Evolutionary conservation across 192 early-diverging fungal species (phyloP), one percentile per base, ranked within the genome.

Genomic region (Rhizophagus clarus): DNA sequence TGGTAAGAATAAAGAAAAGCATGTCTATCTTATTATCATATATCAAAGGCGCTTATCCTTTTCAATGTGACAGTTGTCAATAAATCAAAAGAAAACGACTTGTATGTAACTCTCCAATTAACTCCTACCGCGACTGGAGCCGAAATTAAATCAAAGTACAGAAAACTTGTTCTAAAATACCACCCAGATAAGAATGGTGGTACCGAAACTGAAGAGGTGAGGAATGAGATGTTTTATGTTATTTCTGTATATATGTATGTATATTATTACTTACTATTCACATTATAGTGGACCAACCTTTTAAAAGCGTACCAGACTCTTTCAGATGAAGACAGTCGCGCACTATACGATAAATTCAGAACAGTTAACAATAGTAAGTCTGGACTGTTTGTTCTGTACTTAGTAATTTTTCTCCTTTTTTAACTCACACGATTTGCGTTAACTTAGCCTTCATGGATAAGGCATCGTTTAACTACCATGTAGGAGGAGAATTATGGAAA

Each of bases 131-230:
- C 93, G 66, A 88, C 88, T 78, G 96, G 97, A 28, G 60, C 84
- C 69, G 95, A 97, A 62, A 87, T 99, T 81, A 99, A 97, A 85
- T 98, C 97, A 86, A 95, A 95, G 14, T 97, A 97, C 91, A 84
- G 94, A 63, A 97, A 98, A 84, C 88, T 97, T 34, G 97, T 96
- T 22, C 85, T 97, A 61, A 95, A 95, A 77, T 95, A 90, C 64
- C 90, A 91, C 72, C 94, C 94, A 22, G 94, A 95, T 84, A 95
- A 94, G 86, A 81, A 81, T 83, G 9, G 31, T 14, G 62, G 88
- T 37, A 8, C 20, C 14, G 14, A 70, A 70, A 34, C 20, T 9
- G 17, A 70, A 70, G 37, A 70, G 68, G 68, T 70, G 42, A 5
- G n/a, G 63, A 32, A 20, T 2, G 26, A 22, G 31, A 40, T 22